Evolutionary conservation across 768 basidiomycete species (phyloP).

Genomic region (Leccinum disarticulatum): DNA sequence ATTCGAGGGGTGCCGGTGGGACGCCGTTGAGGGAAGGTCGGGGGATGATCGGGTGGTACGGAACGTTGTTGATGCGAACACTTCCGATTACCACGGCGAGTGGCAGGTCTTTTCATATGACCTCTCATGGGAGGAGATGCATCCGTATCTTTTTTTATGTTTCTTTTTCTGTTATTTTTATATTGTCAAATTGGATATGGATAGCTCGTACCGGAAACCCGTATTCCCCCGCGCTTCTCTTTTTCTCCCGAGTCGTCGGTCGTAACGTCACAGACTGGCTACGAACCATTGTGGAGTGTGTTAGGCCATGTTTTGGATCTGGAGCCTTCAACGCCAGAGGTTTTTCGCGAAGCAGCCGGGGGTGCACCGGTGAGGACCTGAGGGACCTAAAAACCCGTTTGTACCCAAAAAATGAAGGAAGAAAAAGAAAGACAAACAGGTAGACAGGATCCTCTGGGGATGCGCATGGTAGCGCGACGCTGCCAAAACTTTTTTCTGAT

Average conservation of each 20-base stretch:
- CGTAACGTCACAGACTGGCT: not conserved
- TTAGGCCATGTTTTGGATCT: constrained; percentile 15
- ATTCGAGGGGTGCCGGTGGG: constrained; percentile 2
- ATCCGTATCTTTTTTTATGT: constrained; percentile 9
- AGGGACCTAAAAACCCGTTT: constrained; percentile 1
- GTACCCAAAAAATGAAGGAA: not conserved
- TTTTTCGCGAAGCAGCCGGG: constrained; percentile 11
- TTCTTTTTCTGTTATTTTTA: constrained; percentile 3
- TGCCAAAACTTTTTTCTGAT: not conserved
- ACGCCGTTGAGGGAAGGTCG: not conserved
- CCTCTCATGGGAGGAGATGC: constrained; percentile 16
- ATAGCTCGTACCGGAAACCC: constrained; percentile 14
- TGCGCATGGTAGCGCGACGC: constrained; percentile 7
- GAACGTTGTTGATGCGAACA: constrained; percentile 12
- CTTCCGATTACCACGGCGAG: constrained; percentile 27
- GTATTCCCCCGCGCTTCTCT: not conserved
- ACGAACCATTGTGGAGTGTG: constrained; percentile 1
- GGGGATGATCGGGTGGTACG: constrained; percentile 14
- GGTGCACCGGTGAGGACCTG: not conserved
- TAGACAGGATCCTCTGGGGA: constrained; percentile 5
- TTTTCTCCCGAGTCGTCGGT: not conserved
- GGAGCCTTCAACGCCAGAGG: constrained; percentile 10
- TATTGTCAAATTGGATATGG: constrained; percentile 20
- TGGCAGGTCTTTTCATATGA: constrained; percentile 16
- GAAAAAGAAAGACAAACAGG: not conserved